Base-by-base conservation (phyloP, 441 rosid genomes). In the Euphorbia celastroides region DNA sequence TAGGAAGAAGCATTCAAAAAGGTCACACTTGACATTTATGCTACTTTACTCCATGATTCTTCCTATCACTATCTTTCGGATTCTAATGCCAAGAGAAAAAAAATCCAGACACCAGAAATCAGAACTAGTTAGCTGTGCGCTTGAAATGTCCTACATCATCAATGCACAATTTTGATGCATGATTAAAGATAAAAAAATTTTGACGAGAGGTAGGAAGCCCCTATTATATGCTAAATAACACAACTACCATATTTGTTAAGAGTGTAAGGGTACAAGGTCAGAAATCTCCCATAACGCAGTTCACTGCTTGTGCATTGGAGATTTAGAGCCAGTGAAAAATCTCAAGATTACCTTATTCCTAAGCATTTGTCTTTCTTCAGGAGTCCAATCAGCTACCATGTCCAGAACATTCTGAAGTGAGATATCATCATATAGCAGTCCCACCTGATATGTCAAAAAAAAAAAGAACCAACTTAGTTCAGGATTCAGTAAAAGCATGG, bases 321-420 rank as follows among this genome's bases (percentile, higher is more conserved):
- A 63, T 55, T 31, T 50, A 56, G 62, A 56, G 42, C 17, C 22
- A 28, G 36, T 27, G 31, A 7, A 22, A 32, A 25, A 41, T 30
- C 32, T 60, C 57, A 32, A 20, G 19, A 14, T 85, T 81, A 92
- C 99, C 92, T 82, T 84, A 77, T 88, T 84, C 77, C 99, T 87
- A 67, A 95, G 72, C 95, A 85, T 88, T 78, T 83, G 81, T 76
- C 98, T 88, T 82, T 95, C 99, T 74, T 85, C 94, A 42, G 84
- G 65, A 30, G 96, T 94, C 98, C 99, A 94, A 77, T 94, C 99
- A 70, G 96, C 93, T 60, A 80, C 79, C 84, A 90, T 75, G 76
- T 87, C 98, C 41, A 90, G 71, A 60, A 87, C 75, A 80, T 51
- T 81, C 79, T 88, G 97, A 67, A 92, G 97, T 1, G 93, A 82